Percentiles rank a stretch among this genome's conserved stretches.
These are phyloP conservation scores for Boletus rufocinnamomeus DNA, from an alignment of 768 basidiomycete species.

Conservation along the genomic window DNA sequence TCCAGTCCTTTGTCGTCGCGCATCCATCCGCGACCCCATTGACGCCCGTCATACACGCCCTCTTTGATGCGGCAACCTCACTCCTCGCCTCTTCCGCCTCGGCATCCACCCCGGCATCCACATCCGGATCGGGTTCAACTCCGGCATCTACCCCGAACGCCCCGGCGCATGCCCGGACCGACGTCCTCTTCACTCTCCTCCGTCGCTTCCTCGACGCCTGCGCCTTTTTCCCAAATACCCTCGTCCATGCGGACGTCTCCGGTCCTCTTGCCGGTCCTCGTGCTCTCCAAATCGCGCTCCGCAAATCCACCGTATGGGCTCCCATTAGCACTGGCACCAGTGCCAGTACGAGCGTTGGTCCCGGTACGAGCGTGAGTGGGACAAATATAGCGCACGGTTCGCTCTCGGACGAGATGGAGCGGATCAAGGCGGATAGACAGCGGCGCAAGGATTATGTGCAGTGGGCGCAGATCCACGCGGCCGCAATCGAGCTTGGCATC, in stretches of 20 bases:
- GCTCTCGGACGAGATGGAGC: conserved; percentile 61
- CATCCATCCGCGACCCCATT: conserved; percentile 54
- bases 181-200: conserved; percentile 30
- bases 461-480: conserved; percentile 67
- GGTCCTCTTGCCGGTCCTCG: conserved; percentile 58
- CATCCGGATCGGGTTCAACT: conserved; percentile 38
- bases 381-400: conserved; percentile 29
- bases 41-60: conserved; percentile 49
- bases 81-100: conserved; percentile 22
- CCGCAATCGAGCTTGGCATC: conserved; percentile 61
- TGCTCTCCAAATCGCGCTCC: conserved; percentile 59
- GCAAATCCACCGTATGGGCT: conserved; percentile 57
- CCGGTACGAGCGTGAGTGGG: not conserved
- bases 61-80: conserved; percentile 52
- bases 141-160: conserved; percentile 26
- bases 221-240: conserved; percentile 46
- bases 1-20: conserved; percentile 49
- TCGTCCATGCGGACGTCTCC: conserved; percentile 55
- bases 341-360: not conserved
- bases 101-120: conserved; percentile 35
- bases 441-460: conserved; percentile 64
- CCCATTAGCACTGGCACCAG: conserved; percentile 24
- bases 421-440: conserved; percentile 60
- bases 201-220: conserved; percentile 56
- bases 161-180: conserved; percentile 6